Base-by-base conservation (phyloP, 768 basidiomycete species). In the Collybia nuda region DNA sequence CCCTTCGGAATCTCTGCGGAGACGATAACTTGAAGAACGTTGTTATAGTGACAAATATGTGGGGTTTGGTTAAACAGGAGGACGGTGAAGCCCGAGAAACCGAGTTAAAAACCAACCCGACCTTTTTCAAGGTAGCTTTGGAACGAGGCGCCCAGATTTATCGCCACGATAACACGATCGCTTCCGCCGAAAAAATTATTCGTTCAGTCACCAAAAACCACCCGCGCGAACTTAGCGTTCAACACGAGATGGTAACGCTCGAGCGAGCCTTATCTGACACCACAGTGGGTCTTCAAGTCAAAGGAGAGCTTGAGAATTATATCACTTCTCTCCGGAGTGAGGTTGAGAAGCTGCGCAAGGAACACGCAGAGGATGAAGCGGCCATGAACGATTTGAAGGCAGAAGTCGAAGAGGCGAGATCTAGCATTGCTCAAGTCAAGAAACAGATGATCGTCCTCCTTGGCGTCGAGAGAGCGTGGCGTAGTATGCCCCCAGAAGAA, bases 1-100 rank as follows among this genome's bases (percentile, higher is more conserved):
- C 78, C 61, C 77, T 78, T 58, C 62, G 66, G 40, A 65, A 76
- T 47, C 65, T 77, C n/a, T 78, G 76, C 56, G 76, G 76, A 29
- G 69, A 70, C 18, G 64, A 54, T 44, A 63, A 70, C 9, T 67
- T 78, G 53, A 67, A 68, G 45, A 76, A 78, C 56, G 73, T 78
- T 45, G 67, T 72, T 40, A 64, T 78, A 48, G 70, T 70, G 37
- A 77, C 77, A 54, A 77, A 65, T 44, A 76, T 68, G 71, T 77
- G 75, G 74, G 65, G 61, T 3, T 62, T 63, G 47, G 74, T 72
- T 44, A 57, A 62, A 51, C 61, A 54, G 40, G 65, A 40, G 5
- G 40, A 40, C 6, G 47, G 47, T 12, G 21, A 48, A n/a, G 59
- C 57, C 5, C 67, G 74, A 5, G 75, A 77, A 53, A 47, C 42